phyloP scores from a whole-genome alignment of 257 asterid genomes.

The Agastache rugosa region DNA sequence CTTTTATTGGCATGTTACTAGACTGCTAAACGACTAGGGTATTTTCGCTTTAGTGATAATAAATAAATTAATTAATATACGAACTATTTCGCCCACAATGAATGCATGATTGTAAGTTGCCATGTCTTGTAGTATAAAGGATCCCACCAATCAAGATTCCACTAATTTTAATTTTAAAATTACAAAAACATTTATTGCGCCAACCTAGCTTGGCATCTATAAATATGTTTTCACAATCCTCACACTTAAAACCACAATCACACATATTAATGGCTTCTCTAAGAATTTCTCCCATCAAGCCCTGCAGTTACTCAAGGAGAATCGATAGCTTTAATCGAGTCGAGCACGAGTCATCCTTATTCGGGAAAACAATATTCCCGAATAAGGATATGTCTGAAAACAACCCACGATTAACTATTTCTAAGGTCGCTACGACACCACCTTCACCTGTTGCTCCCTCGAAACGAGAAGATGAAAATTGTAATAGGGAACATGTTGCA shows the following conservation, averaged over 20 bases:
- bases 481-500: constrained; percentile 60
- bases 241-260: constrained; percentile 22
- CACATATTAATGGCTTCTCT: constrained; percentile 63
- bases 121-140: constrained; percentile 58
- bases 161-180: constrained; percentile 8
- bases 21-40: neutral
- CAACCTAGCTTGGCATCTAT: constrained; percentile 31
- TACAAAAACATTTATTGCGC: neutral
- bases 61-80: neutral
- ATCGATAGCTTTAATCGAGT: constrained; percentile 12
- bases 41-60: constrained; percentile 13
- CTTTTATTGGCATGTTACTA: neutral
- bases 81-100: constrained; percentile 40
- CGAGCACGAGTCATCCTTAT: constrained; percentile 35
- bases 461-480: constrained; percentile 27
- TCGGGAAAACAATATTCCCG: constrained; percentile 26
- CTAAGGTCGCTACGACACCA: constrained; percentile 55
- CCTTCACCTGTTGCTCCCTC: constrained; percentile 44
- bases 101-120: constrained; percentile 16
- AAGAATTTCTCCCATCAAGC: constrained; percentile 44
- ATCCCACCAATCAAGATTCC: constrained; percentile 64
- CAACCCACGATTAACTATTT: constrained; percentile 31
- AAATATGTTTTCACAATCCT: constrained; percentile 37
- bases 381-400: neutral
- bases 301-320: constrained; percentile 22